Percentiles rank a stretch among this genome's conserved stretches.
phyloP scores from a whole-genome alignment of 495 filamentous ascomycete genomes.

The Aspergillus campestris region DNA sequence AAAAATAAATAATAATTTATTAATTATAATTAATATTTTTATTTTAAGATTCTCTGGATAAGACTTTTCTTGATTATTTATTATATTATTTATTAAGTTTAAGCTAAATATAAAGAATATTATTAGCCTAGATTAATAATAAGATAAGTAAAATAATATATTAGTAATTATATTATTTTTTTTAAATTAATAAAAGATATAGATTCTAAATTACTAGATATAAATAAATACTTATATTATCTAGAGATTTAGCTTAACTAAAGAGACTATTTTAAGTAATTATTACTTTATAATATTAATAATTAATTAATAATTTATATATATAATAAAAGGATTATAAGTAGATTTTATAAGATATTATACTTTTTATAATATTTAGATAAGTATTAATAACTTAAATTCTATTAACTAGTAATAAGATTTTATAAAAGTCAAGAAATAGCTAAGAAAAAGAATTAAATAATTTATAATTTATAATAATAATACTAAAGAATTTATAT shows the following conservation, averaged over 20 bases:
- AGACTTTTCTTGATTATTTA: background rate
- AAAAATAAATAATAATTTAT: constrained; percentile 3
- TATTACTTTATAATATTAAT: constrained; percentile 1
- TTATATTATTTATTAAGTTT: background rate
- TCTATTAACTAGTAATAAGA: too few relatives aligned
- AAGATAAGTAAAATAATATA: background rate
- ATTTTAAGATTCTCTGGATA: too few relatives aligned
- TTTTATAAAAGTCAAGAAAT: too few relatives aligned
- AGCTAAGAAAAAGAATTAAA: too few relatives aligned
- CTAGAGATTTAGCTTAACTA: constrained; percentile 2
- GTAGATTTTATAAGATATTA: too few relatives aligned
- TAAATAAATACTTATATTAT: background rate
- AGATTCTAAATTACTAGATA: constrained; percentile 1
- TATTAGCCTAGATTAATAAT: background rate
- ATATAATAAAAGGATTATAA: too few relatives aligned
- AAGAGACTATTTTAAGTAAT: constrained; percentile 8
- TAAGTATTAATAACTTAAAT: too few relatives aligned
- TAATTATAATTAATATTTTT: constrained; percentile 5
- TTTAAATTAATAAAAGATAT: background rate
- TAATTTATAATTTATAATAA: too few relatives aligned
- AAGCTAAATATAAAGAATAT: background rate
- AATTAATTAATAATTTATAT: too few relatives aligned
- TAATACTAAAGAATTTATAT: background rate
- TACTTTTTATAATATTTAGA: too few relatives aligned
- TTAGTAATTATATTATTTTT: background rate